Evolutionary conservation across 805 yeast genomes (phyloP), one percentile per base, ranked within the genome.

Genomic region (Barnettozyma californica): DNA sequence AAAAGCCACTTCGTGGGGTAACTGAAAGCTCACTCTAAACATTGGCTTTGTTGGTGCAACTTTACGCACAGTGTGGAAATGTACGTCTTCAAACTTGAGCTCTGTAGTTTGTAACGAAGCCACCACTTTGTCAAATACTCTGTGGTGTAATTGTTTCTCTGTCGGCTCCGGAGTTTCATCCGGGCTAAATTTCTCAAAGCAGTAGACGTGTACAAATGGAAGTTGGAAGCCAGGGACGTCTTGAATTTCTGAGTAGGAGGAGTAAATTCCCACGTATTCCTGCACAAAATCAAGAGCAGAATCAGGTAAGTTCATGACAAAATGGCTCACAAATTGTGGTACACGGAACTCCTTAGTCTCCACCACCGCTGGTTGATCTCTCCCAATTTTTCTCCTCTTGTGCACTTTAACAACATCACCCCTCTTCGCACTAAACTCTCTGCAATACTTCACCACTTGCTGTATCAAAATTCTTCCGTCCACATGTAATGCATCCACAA

Each of bases 31-130:
- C 4, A 89, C 86, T 67, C 97, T 89, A 63, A 79, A 91, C 99
- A 94, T 94, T 31, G 92, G 92, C 62, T 94, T 94, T 6, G 97
- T 88, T 4, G 99, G 99, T 1, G 99, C 92, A 8, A 94, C 99
- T 63, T 83, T 84, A 62, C 99, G 80, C 9, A 94, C 99, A 54
- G 84, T 69, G 60, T 92, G 98, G 67, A 92, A 86, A 0, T 67
- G 60, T 35, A 86, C 66, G 0, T 68, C 62, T 4, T 72, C 73
- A 13, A 80, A 68, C 0, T 80, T 75, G 14, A 70, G 54, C 9
- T 80, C 67, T 0, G 77, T 70, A 57, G 61, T 74, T 2, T 69
- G 56, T 55, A 76, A 67, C 4, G 80, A 67, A 1, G 72, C 65
- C 26, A 70, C 61, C 19, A 78, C 74, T 46, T 80, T 76, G n/a